Percentiles rank a stretch among this genome's conserved stretches.
Conservation (phyloP, 2,329 filamentous ascomycete species). For the Lizonia empirigonia region DNA sequence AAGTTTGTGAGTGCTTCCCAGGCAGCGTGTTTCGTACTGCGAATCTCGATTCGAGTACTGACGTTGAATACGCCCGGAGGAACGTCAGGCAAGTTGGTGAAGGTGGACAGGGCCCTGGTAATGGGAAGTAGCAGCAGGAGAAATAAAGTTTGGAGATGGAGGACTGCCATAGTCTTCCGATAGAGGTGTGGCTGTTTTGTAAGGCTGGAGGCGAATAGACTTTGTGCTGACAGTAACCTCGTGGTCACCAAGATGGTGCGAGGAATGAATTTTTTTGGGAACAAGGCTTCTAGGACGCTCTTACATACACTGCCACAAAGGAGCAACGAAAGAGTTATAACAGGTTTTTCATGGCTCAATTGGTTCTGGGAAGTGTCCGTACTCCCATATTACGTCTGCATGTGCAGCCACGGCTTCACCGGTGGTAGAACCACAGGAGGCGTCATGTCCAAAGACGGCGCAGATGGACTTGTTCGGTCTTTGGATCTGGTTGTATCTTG, state of each 20-base stretch:
- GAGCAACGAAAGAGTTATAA: not conserved
- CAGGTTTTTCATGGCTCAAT: not conserved
- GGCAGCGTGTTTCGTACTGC: conserved; percentile 25
- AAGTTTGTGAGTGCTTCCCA: conserved; percentile 40
- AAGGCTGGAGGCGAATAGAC: not conserved
- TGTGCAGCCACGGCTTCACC: not conserved
- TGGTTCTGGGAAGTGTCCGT: not conserved
- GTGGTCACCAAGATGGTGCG: too few relatives aligned
- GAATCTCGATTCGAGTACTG: conserved; percentile 34
- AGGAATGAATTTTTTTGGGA: too few relatives aligned
- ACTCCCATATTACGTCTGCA: not conserved
- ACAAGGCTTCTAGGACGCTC: too few relatives aligned
- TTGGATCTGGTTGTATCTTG: conserved; percentile 1
- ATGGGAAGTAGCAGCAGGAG: conserved; percentile 6
- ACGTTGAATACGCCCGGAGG: conserved; percentile 38
- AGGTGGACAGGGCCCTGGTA: conserved; percentile 4
- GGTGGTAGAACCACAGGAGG: not conserved
- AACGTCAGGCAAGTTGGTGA: conserved; percentile 35
- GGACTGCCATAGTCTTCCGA: not conserved
- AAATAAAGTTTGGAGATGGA: not conserved
- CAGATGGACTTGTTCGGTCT: conserved; percentile 8
- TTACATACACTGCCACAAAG: not conserved
- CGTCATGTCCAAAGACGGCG: not conserved
- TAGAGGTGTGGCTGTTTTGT: not conserved
- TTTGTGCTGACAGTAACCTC: not conserved